phyloP scores from a whole-genome alignment of 2,329 filamentous ascomycete species.

The Rutstroemia sp. region DNA sequence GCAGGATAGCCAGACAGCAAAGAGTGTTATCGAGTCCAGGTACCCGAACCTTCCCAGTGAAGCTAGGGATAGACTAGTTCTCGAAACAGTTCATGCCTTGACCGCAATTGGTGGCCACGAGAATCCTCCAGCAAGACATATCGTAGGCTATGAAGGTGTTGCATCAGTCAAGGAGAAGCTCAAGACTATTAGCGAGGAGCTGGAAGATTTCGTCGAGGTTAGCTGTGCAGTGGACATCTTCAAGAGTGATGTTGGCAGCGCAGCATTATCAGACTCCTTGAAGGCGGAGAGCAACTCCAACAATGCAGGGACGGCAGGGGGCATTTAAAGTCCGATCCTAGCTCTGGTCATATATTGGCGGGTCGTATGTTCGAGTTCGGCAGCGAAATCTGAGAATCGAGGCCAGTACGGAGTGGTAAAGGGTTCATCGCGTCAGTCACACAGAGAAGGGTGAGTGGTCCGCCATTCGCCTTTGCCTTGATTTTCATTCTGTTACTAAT shows the following conservation, averaged over 20 bases:
- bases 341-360: too few species aligned
- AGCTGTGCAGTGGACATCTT: constrained; percentile 43
- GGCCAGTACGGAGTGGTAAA: too few species aligned
- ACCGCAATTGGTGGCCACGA: constrained; percentile 91
- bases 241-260: constrained; percentile 25
- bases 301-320: not conserved
- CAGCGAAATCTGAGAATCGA: too few species aligned
- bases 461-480: not conserved
- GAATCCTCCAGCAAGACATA: constrained; percentile 89
- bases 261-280: constrained; percentile 17
- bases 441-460: too few species aligned
- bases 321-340: not conserved
- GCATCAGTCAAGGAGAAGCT: constrained; percentile 89
- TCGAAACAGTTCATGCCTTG: constrained; percentile 85
- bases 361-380: too few species aligned
- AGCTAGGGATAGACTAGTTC: constrained; percentile 66
- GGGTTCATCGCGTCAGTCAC: too few species aligned
- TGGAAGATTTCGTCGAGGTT: constrained; percentile 92
- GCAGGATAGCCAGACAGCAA: constrained; percentile 14
- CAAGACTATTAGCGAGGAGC: constrained; percentile 90
- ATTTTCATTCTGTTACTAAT: not conserved
- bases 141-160: constrained; percentile 85
- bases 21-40: constrained; percentile 46
- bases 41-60: constrained; percentile 66
- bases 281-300: not conserved